Evolutionary conservation across 352 stramenopile species (phyloP).

Genomic region (Globisporangium echinulatum): DNA sequence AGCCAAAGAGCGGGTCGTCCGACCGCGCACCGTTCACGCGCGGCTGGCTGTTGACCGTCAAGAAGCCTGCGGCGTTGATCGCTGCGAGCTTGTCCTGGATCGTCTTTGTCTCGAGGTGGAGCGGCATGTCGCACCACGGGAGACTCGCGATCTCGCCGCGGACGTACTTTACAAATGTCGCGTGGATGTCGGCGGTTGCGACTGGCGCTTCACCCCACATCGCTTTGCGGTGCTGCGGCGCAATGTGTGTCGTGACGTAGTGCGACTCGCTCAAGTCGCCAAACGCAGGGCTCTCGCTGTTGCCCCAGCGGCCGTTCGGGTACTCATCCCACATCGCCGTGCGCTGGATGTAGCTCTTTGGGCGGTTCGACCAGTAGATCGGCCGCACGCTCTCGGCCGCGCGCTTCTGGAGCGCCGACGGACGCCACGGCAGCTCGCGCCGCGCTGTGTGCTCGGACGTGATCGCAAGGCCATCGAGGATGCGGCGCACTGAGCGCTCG

Average conservation of each 20-base stretch:
- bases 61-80: constrained; percentile 84
- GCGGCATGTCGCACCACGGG: constrained; percentile 95
- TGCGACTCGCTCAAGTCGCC: constrained; percentile 94
- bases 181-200: constrained; percentile 88
- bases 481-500: constrained; percentile 84
- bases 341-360: constrained; percentile 95
- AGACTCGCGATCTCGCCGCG: constrained; percentile 93
- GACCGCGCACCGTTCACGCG: constrained; percentile 89
- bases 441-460: constrained; percentile 39
- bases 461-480: constrained; percentile 77
- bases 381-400: constrained; percentile 89
- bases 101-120: constrained; percentile 92
- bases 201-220: constrained; percentile 94
- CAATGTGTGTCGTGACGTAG: constrained; percentile 82
- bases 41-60: constrained; percentile 96
- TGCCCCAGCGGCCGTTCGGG: constrained; percentile 95
- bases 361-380: constrained; percentile 99
- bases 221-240: constrained; percentile 70
- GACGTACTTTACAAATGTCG: constrained; percentile 96
- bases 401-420: constrained; percentile 86
- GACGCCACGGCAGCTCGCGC: constrained; percentile 89
- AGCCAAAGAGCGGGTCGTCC: constrained; percentile 93
- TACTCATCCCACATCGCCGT: constrained; percentile 98
- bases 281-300: constrained; percentile 93
- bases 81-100: constrained; percentile 74